Conservation (phyloP, 2,329 filamentous ascomycete genomes). For the Botrytis tulipae region DNA sequence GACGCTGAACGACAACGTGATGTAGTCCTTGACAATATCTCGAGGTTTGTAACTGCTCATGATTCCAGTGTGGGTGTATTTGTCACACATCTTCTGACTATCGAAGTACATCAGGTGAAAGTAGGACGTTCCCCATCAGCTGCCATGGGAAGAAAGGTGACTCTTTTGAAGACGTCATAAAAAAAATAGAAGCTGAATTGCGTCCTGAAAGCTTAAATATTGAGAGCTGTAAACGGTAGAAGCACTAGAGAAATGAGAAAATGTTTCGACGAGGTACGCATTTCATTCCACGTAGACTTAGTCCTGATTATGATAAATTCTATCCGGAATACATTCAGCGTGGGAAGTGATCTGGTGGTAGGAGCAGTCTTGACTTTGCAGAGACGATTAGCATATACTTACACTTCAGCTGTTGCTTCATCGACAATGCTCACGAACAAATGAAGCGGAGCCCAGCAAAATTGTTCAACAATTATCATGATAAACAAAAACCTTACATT, state of each 20-base stretch:
- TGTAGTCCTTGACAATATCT: accelerated
- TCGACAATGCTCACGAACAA: neutral
- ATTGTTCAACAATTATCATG: neutral
- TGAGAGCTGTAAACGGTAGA: accelerated
- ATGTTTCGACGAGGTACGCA: neutral
- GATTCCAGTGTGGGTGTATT: accelerated
- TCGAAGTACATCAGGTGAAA: accelerated
- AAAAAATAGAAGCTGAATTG: too few species aligned
- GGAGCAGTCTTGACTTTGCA: neutral
- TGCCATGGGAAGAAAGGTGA: accelerated
- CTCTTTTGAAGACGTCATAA: accelerated
- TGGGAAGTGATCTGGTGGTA: accelerated
- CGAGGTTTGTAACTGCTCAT: accelerated
- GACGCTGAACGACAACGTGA: neutral
- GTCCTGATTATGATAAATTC: accelerated
- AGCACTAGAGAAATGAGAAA: accelerated
- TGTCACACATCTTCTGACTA: accelerated
- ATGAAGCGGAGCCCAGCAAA: neutral
- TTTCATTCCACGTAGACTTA: accelerated
- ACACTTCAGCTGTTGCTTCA: neutral
- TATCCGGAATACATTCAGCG: neutral
- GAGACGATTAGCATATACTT: neutral
- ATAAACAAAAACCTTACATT: neutral
- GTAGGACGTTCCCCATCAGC: accelerated
- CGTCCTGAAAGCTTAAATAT: too few species aligned